Conservation (phyloP, 1,284 basidiomycete species). For the Cutaneotrichosporon sp. region DNA sequence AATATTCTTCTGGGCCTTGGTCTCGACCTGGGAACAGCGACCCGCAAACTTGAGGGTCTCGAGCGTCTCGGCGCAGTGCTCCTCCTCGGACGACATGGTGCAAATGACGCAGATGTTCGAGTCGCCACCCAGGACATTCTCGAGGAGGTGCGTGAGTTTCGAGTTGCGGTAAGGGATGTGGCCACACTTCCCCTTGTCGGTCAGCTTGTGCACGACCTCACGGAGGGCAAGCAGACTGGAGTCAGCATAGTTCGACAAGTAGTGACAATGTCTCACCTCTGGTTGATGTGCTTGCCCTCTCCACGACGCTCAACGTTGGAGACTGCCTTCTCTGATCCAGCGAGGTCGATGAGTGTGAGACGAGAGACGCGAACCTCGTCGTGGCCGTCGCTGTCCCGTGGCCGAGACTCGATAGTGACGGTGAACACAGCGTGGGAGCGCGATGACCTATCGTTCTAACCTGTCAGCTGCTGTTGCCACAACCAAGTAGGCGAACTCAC, state of each 20-base stretch:
- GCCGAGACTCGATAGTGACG: conserved; percentile 54
- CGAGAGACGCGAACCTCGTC: conserved; percentile 49
- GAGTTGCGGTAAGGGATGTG: conserved; percentile 61
- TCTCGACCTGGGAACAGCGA: conserved; percentile 59
- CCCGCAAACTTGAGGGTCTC: conserved; percentile 61
- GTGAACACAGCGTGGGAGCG: conserved; percentile 60
- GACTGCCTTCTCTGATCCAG: conserved; percentile 60
- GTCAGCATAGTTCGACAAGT: conserved; percentile 14
- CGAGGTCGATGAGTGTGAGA: conserved; percentile 54
- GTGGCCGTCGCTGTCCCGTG: conserved; percentile 39
- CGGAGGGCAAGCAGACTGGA: conserved; percentile 55
- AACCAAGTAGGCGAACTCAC: conserved; percentile 28
- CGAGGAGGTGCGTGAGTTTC: conserved; percentile 58
- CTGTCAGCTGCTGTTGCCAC: not conserved
- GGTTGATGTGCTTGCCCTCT: conserved; percentile 61
- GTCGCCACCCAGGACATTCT: conserved; percentile 60
- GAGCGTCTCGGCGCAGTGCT: conserved; percentile 58
- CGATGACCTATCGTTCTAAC: conserved; percentile 57
- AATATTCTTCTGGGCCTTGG: conserved; percentile 58
- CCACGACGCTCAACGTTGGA: conserved; percentile 57
- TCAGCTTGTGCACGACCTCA: conserved; percentile 60
- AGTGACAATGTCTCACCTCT: conserved; percentile 42
- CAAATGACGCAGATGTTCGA: conserved; percentile 61
- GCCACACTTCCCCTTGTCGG: conserved; percentile 50
- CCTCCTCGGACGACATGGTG: conserved; percentile 55